Evolutionary conservation across 2,329 filamentous ascomycete species (phyloP).

Genomic region (Rachicladosporium sp.): DNA sequence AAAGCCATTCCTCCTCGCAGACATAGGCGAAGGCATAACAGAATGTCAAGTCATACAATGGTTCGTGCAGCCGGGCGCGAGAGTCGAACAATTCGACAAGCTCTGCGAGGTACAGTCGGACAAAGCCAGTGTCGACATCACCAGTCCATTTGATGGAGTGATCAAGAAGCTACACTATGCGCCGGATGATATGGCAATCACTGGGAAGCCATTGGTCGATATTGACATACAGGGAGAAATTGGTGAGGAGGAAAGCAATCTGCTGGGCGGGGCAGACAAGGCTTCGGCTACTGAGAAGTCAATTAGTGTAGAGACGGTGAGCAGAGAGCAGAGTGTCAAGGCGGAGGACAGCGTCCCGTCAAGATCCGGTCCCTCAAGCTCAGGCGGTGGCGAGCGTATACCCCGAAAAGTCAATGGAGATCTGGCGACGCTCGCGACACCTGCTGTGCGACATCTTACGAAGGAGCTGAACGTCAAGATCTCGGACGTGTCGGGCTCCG

Average conservation of each 20-base stretch:
- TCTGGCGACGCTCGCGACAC: slow-evolving; percentile 69
- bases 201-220: slow-evolving; percentile 82
- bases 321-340: slow-evolving; percentile 10
- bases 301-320: slow-evolving; percentile 4
- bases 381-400: too few relatives aligned
- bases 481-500: slow-evolving; percentile 65
- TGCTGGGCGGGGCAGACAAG: slow-evolving; percentile 20
- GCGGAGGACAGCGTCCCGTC: slow-evolving; percentile 5
- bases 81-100: slow-evolving; percentile 94
- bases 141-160: slow-evolving; percentile 84
- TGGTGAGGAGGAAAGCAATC: slow-evolving; percentile 46
- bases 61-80: slow-evolving; percentile 93
- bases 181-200: slow-evolving; percentile 88
- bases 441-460: slow-evolving; percentile 77
- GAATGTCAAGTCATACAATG: slow-evolving; percentile 99
- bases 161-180: slow-evolving; percentile 96
- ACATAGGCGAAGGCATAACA: slow-evolving; percentile 90
- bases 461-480: slow-evolving; percentile 73
- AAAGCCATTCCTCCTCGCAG: slow-evolving; percentile 70
- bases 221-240: slow-evolving; percentile 80
- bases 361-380: too few relatives aligned
- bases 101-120: slow-evolving; percentile 97
- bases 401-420: slow-evolving; percentile 34
- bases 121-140: slow-evolving; percentile 73
- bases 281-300: slow-evolving; percentile 3